Evolutionary conservation across 352 stramenopile genomes (phyloP).

Genomic region (Pythium insidiosum): DNA sequence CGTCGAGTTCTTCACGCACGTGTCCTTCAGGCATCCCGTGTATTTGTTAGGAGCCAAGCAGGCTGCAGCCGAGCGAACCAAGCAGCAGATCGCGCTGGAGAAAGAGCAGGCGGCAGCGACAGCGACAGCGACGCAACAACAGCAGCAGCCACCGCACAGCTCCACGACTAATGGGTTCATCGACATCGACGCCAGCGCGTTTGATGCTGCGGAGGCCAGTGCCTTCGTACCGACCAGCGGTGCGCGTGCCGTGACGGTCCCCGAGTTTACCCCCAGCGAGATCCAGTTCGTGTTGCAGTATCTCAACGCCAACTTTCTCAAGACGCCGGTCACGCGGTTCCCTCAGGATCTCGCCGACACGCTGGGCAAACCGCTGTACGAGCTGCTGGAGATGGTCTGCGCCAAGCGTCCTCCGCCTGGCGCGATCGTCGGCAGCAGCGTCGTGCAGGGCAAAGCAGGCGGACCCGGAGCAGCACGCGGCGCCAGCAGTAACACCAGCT

Average conservation of each 20-base stretch:
- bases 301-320: conserved; percentile 79
- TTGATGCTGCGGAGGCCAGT: conserved; percentile 2
- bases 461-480: conserved; percentile 9
- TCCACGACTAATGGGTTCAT: conserved; percentile 28
- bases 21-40: conserved; percentile 40
- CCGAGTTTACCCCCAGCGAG: conserved; percentile 28
- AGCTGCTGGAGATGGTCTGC: conserved; percentile 88
- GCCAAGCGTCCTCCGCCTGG: conserved; percentile 66
- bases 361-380: conserved; percentile 74
- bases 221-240: neutral
- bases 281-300: conserved; percentile 74
- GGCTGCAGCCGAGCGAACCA: conserved; percentile 26
- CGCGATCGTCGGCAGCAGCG: conserved; percentile 18
- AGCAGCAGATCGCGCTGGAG: conserved; percentile 8
- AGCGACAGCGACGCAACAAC: neutral
- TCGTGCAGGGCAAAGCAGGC: conserved; percentile 11
- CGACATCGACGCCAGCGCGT: conserved; percentile 27
- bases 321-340: conserved; percentile 53
- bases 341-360: conserved; percentile 71
- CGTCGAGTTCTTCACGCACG: conserved; percentile 23
- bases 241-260: neutral
- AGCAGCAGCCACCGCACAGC: neutral
- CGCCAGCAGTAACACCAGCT: neutral
- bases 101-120: conserved; percentile 4
- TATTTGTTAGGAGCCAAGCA: conserved; percentile 48